These are phyloP conservation scores for Heterobasidion irregulare DNA, from an alignment of 1,284 basidiomycete genomes.

Conservation along the genomic window DNA sequence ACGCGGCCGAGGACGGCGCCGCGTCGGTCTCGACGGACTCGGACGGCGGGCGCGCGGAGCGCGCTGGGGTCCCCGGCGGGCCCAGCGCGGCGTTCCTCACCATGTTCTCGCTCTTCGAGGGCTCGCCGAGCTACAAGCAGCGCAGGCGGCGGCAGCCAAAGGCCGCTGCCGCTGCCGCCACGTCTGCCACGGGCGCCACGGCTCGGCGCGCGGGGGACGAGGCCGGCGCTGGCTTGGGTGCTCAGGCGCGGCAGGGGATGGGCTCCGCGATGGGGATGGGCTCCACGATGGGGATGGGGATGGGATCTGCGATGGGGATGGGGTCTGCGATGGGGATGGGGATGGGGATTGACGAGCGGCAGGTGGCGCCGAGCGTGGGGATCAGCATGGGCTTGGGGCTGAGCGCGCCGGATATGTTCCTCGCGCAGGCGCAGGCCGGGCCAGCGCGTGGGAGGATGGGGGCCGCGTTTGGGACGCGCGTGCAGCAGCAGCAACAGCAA, in stretches of 20 bases:
- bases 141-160: constrained; percentile 34
- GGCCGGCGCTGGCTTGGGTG: too few relatives aligned
- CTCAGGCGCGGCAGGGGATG: constrained; percentile 2
- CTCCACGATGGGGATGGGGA: too few relatives aligned
- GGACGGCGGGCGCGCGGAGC: too few relatives aligned
- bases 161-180: constrained; percentile 10
- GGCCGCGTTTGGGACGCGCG: too few relatives aligned
- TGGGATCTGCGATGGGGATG: too few relatives aligned
- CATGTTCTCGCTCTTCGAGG: constrained; percentile 73
- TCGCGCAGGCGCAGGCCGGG: constrained; percentile 6
- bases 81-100: constrained; percentile 48
- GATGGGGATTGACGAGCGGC: constrained; percentile 9
- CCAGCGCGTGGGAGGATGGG: too few relatives aligned
- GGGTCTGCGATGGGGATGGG: not conserved
- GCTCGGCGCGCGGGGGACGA: constrained; percentile 5
- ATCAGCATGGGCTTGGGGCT: constrained; percentile 9
- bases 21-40: constrained; percentile 13
- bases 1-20: constrained; percentile 10
- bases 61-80: not conserved
- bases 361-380: constrained; percentile 11
- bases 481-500: too few relatives aligned
- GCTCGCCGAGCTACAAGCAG: constrained; percentile 79
- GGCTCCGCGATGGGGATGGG: not conserved
- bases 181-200: constrained; percentile 6
- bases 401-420: constrained; percentile 11